Conservation (phyloP, 345 rosid species). For the Linum trigynum region DNA sequence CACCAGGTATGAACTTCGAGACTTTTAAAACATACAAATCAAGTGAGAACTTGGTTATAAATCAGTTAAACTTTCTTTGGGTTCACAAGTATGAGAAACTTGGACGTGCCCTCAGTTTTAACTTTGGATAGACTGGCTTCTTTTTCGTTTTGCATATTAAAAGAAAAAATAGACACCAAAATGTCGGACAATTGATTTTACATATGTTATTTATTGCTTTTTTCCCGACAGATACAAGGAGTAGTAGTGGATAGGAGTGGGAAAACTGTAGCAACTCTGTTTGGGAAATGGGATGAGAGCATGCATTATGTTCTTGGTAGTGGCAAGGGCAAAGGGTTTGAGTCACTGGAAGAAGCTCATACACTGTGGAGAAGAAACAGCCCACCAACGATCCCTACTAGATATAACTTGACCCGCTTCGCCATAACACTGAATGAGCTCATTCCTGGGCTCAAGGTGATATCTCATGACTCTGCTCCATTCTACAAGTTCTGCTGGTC, state of each 20-base stretch:
- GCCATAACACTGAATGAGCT: slow-evolving; percentile 88
- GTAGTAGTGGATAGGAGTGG: slow-evolving; percentile 68
- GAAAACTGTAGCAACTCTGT: slow-evolving; percentile 66
- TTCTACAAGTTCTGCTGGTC: too few species aligned
- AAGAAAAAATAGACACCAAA: too few species aligned
- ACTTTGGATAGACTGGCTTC: background rate
- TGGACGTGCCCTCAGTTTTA: too few species aligned
- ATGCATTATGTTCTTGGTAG: slow-evolving; percentile 58
- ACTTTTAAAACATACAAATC: too few species aligned
- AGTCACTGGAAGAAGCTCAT: slow-evolving; percentile 38
- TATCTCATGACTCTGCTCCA: slow-evolving; percentile 2
- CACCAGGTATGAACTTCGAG: slow-evolving; percentile 52
- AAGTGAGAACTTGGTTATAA: too few species aligned
- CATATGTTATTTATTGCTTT: too few species aligned
- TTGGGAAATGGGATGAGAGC: slow-evolving; percentile 99
- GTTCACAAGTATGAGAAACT: too few species aligned
- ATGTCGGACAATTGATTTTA: too few species aligned
- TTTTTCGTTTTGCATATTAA: background rate
- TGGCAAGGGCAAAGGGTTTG: slow-evolving; percentile 61
- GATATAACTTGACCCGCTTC: slow-evolving; percentile 81
- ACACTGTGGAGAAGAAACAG: slow-evolving; percentile 77
- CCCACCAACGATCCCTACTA: slow-evolving; percentile 62
- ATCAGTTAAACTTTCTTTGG: too few species aligned
- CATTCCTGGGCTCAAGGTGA: slow-evolving; percentile 72
- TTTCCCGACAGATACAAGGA: slow-evolving; percentile 67